These are phyloP conservation scores for Fusarium citri DNA, from an alignment of 2,329 filamentous ascomycete genomes.

Conservation along the genomic window DNA sequence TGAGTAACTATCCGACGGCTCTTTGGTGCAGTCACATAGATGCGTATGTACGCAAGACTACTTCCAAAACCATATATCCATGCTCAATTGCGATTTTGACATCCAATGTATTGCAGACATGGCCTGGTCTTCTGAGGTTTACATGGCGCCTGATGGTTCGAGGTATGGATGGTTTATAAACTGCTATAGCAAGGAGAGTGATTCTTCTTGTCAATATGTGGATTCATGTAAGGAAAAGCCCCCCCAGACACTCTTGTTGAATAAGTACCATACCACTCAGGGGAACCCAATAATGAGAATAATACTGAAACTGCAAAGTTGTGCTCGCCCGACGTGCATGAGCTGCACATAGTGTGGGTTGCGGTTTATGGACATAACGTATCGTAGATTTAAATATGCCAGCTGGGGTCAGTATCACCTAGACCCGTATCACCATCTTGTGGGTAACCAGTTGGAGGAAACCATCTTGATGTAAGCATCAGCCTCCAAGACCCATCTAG, in stretches of 20 bases:
- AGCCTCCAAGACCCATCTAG: slow-evolving; percentile 47
- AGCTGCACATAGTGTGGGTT: background rate
- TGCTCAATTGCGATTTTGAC: background rate
- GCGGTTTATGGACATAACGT: background rate
- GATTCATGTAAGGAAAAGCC: background rate
- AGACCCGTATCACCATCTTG: background rate
- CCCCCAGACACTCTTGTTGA: background rate
- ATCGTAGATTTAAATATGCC: background rate
- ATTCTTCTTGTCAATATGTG: background rate
- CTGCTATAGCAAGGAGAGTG: background rate
- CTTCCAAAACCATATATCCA: background rate
- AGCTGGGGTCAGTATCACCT: background rate
- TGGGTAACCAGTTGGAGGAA: slow-evolving; percentile 29
- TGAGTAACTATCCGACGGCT: background rate
- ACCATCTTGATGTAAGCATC: slow-evolving; percentile 43
- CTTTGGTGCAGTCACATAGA: background rate
- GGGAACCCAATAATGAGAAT: background rate
- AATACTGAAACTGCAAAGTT: background rate
- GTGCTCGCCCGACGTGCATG: background rate
- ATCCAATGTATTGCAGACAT: background rate
- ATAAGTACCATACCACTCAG: background rate
- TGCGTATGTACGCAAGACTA: background rate
- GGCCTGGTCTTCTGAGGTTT: background rate
- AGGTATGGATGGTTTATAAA: background rate
- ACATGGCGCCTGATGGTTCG: background rate